A percentile compares a stretch with the other conserved stretches of the same genome.
phyloP scores from a whole-genome alignment of 805 yeast genomes.

The Alloascoidea hylecoeti region DNA sequence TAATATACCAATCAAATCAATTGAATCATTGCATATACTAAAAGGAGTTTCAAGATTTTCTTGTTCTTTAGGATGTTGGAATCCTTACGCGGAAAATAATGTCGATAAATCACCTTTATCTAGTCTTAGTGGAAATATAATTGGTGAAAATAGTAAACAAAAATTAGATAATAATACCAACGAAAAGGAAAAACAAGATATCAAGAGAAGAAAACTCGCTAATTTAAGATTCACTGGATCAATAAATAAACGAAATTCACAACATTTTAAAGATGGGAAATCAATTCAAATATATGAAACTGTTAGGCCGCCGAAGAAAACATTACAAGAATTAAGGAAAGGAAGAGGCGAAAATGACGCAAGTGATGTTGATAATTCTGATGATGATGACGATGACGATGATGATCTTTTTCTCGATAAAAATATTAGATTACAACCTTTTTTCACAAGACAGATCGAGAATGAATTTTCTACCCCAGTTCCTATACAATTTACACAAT shows the following conservation, averaged over 20 bases:
- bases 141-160: constrained; percentile 5
- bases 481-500: background rate
- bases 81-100: constrained; percentile 47
- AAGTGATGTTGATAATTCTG: constrained; percentile 11
- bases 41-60: constrained; percentile 52
- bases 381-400: constrained; percentile 20
- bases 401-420: constrained; percentile 64
- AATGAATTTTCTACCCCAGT: background rate
- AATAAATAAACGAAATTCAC: background rate
- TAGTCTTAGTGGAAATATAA: constrained; percentile 14
- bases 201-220: constrained; percentile 27
- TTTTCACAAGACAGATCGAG: too few species aligned
- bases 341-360: constrained; percentile 9
- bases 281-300: background rate
- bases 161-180: constrained; percentile 3
- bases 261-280: background rate
- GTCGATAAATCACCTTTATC: constrained; percentile 56
- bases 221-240: constrained; percentile 49
- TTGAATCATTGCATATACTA: constrained; percentile 41
- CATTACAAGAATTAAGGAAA: background rate
- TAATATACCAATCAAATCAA: constrained; percentile 26
- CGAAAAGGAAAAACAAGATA: constrained; percentile 8
- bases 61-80: constrained; percentile 59
- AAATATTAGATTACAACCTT: constrained; percentile 17
- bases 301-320: background rate